Evolutionary conservation across 208 protist genomes (phyloP).

Genomic region (Leishmania major): DNA sequence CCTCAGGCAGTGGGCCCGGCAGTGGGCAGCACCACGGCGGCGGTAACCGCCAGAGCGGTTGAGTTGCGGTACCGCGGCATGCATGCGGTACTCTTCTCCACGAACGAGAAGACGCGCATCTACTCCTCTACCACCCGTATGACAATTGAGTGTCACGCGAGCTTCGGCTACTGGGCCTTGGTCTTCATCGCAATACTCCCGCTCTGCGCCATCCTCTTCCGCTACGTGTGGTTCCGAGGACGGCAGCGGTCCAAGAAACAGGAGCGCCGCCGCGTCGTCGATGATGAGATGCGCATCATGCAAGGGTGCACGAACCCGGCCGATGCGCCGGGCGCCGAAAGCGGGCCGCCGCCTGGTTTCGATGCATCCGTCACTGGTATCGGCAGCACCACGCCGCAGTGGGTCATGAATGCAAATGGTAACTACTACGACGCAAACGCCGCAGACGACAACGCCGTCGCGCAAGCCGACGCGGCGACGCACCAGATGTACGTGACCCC

Average conservation of each 20-base stretch:
- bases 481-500: slow-evolving; percentile 35
- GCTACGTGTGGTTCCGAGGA: slow-evolving; percentile 62
- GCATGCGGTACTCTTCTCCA: slow-evolving; percentile 48
- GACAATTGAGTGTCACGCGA: slow-evolving; percentile 35
- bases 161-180: slow-evolving; percentile 62
- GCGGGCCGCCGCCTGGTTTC: slow-evolving; percentile 14
- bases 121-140: slow-evolving; percentile 26
- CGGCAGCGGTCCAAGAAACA: slow-evolving; percentile 55
- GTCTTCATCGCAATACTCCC: slow-evolving; percentile 53
- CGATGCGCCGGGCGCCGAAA: not conserved
- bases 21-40: slow-evolving; percentile 9
- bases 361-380: slow-evolving; percentile 15
- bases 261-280: slow-evolving; percentile 48
- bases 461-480: not conserved
- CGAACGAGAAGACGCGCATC: slow-evolving; percentile 36
- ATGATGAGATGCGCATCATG: slow-evolving; percentile 68
- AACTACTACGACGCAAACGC: slow-evolving; percentile 55
- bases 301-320: slow-evolving; percentile 39
- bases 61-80: slow-evolving; percentile 34
- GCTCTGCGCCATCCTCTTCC: slow-evolving; percentile 44
- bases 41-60: slow-evolving; percentile 21
- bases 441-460: slow-evolving; percentile 9
- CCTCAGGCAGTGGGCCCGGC: slow-evolving; percentile 6
- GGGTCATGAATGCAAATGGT: slow-evolving; percentile 51
- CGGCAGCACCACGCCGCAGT: slow-evolving; percentile 21